These are phyloP conservation scores for Xylaria sp. DNA, from an alignment of 2,329 filamentous ascomycete genomes.

Conservation along the genomic window DNA sequence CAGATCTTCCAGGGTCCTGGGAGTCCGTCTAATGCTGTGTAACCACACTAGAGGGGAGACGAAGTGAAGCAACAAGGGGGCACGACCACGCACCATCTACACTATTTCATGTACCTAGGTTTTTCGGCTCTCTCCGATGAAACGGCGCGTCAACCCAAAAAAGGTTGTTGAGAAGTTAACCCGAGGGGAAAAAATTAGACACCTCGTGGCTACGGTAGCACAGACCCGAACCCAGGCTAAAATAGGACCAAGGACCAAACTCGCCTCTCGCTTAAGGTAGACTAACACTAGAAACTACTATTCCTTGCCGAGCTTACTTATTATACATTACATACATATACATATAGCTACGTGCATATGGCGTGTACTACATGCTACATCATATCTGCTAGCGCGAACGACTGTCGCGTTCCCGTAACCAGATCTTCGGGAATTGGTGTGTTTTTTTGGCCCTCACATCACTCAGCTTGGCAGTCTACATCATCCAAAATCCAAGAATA, in stretches of 20 bases:
- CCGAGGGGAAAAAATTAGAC: slow-evolving; percentile 28
- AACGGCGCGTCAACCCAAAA: slow-evolving; percentile 14
- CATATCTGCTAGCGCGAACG: slow-evolving; percentile 20
- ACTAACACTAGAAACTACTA: background rate
- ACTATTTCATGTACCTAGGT: slow-evolving; percentile 20
- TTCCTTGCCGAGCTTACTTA: slow-evolving; percentile 5
- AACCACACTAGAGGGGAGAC: slow-evolving; percentile 38
- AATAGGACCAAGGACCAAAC: slow-evolving; percentile 25
- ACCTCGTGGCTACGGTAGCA: slow-evolving; percentile 45
- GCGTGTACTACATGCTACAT: background rate
- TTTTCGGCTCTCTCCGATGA: slow-evolving; percentile 12
- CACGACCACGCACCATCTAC: slow-evolving; percentile 16
- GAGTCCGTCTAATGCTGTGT: slow-evolving; percentile 39
- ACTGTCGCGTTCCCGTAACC: slow-evolving; percentile 23
- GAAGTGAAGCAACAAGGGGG: slow-evolving; percentile 18
- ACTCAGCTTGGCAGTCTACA: slow-evolving; percentile 2
- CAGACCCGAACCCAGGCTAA: slow-evolving; percentile 34
- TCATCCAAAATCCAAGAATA: background rate
- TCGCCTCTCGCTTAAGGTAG: slow-evolving; percentile 26
- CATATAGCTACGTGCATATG: background rate
- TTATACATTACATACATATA: too few relatives aligned
- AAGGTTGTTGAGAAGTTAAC: background rate
- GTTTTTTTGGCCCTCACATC: background rate
- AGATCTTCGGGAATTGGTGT: slow-evolving; percentile 22
- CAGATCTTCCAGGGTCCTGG: slow-evolving; percentile 20